Base-by-base conservation (phyloP, 1,139 yeast genomes). In the Candida tunisiensis region DNA sequence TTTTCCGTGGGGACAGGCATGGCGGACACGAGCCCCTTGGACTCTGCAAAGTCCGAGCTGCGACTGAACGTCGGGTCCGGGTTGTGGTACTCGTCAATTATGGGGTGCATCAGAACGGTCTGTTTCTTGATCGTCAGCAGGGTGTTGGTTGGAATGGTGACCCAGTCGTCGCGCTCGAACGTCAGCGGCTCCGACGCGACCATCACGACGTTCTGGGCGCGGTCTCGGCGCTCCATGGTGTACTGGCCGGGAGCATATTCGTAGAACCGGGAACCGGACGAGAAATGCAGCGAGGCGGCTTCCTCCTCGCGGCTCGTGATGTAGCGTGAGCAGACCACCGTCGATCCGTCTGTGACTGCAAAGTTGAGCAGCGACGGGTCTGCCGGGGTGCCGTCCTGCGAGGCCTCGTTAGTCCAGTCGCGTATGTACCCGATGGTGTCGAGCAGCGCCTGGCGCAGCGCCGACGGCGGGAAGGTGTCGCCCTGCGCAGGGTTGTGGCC, bases 101-200 rank as follows among this genome's bases (percentile, higher is more conserved):
- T 78, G 2, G 98, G 98, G 44, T 85, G 93, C 59, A 88, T 58
- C 29, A 88, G 57, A 6, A 88, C 92, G 1, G 93, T 80, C 45
- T 83, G 92, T 31, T 69, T 74, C 36, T 74, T 74, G 33, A 88
- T 74, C 1, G 93, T 78, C n/a, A 88, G 51, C 3, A 75, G 56
- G 2, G 95, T 77, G 49, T 88, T 88, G 3, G 96, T 77, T 2
- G 96, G 98, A 2, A 88, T 93, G 11, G 94, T 75, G 33, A 88
- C 78, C 98, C 98, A 88, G 53, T 88, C 98, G 22, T 88, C 88
- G 32, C 98, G 60, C 55, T 88, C 96, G 51, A 88, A 88, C 0
- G 98, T 88, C 32, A 88, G 60, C 0, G 98, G 98, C 46, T 88
- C 98, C 19, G 93, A 75, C 2, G 98, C 94, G 24, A 88, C 82